Evolutionary conservation across 257 asterid species (phyloP), one percentile per base, ranked within the genome.

Genomic region (Plantago elongata): DNA sequence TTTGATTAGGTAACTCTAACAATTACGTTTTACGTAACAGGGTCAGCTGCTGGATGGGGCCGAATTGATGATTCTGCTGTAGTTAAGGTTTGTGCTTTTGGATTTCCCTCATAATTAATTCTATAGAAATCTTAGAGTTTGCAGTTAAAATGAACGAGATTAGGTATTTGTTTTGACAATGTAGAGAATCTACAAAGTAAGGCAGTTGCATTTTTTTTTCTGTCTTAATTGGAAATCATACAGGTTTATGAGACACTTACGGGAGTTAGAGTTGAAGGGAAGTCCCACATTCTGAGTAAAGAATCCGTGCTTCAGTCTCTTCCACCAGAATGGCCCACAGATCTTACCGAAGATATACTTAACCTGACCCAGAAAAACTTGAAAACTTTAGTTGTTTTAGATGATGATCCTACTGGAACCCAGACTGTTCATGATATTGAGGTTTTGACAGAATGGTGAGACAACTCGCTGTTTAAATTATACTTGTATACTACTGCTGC

Each of bases 31-130:
- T 54, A n/a, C 78, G 69, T 65, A 56, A 63, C 79, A 92, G 99
- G 99, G 75, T 92, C 99, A 27, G 96, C 99, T 69, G 90, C 97
- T 68, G 99, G 99, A 70, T 92, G 99, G 99, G 99, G 99, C 29
- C 86, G 88, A 59, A 74, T 92, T 54, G 99, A 92, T 71, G 99
- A 92, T 84, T 77, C 97, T 51, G 88, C 88, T 52, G 97, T 92
- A 59, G 99, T 92, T 30, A 92, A 92, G 99, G 99, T 92, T 69
- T 67, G 56, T 11, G 17, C 63, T 68, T 68, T 72, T 72, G 62
- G 62, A 64, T 60, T 54, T 63, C 45, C 63, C 22, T 46, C 65
- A 65, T 64, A 27, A 17, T 51, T 51, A 34, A 12, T 18, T 9
- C 11, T 51, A 9, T 18, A 18, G 38, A 16, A 42, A 5, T 40